Percentiles rank a stretch among this genome's conserved stretches.
phyloP scores from a whole-genome alignment of 805 yeast genomes.

The Candida pini region DNA sequence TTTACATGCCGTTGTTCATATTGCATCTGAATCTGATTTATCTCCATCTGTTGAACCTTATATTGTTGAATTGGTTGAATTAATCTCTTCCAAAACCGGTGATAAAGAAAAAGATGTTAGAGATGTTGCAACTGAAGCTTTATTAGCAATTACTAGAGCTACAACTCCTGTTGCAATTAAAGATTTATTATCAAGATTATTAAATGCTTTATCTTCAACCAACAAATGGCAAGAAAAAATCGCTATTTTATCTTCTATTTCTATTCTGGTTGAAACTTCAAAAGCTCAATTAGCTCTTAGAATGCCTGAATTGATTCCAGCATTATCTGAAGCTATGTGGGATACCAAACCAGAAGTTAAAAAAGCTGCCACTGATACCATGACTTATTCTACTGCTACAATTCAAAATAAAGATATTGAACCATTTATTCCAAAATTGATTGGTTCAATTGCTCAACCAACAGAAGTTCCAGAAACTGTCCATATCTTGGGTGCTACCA shows the following conservation, averaged over 20 bases:
- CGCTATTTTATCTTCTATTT: conserved; percentile 77
- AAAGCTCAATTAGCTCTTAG: conserved; percentile 94
- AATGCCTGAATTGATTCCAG: conserved; percentile 99
- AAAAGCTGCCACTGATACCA: conserved; percentile 92
- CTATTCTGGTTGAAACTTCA: conserved; percentile 88
- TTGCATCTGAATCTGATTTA: conserved; percentile 73
- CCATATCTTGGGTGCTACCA: conserved; percentile 98
- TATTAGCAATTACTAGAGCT: conserved; percentile 70
- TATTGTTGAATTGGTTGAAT: conserved; percentile 71
- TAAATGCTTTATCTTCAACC: conserved; percentile 59
- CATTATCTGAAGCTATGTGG: conserved; percentile 99
- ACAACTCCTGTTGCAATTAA: conserved; percentile 92
- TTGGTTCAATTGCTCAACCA: conserved; percentile 95
- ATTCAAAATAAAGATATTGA: conserved; percentile 99
- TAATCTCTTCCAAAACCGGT: conserved; percentile 75
- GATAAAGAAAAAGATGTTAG: conserved; percentile 80
- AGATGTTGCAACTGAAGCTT: conserved; percentile 69
- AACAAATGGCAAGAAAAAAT: conserved; percentile 99
- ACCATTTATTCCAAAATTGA: conserved; percentile 97
- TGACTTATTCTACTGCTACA: conserved; percentile 94
- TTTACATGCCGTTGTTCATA: conserved; percentile 76
- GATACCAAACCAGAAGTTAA: conserved; percentile 98
- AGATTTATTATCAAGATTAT: conserved; percentile 77
- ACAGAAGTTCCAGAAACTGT: conserved; percentile 98
- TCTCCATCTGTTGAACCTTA: conserved; percentile 95